Percentiles rank a stretch among this genome's conserved stretches.
phyloP scores from a whole-genome alignment of 140 eudicot species.

The Cichorium intybus region DNA sequence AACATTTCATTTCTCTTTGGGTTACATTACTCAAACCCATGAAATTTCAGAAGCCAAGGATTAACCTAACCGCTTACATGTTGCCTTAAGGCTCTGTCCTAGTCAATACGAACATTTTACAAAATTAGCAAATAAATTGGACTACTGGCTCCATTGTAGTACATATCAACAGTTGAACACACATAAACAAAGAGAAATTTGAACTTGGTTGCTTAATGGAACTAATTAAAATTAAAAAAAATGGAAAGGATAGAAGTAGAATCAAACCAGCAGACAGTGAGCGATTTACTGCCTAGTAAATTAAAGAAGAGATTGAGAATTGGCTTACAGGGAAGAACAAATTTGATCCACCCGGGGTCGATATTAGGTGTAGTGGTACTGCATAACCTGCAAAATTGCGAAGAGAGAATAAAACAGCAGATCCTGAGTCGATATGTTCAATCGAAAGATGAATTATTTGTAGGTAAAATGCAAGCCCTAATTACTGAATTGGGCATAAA shows the following conservation, averaged over 20 bases:
- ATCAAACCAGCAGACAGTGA: not conserved
- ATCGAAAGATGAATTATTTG: not conserved
- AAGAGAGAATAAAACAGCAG: not conserved
- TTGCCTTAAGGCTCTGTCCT: too few species aligned
- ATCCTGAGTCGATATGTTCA: not conserved
- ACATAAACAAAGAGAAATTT: not conserved
- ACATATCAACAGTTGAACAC: not conserved
- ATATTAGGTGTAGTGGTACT: conserved; percentile 15
- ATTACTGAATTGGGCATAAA: conserved; percentile 6
- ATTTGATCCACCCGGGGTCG: conserved; percentile 17
- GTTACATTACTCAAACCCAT: not conserved
- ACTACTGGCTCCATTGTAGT: not conserved
- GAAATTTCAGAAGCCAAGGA: too few species aligned
- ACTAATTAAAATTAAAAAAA: not conserved
- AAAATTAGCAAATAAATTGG: not conserved
- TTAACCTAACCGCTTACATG: too few species aligned
- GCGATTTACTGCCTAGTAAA: not conserved
- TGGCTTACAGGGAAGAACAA: conserved; percentile 32
- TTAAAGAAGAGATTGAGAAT: not conserved
- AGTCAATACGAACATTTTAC: not conserved
- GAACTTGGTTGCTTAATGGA: not conserved
- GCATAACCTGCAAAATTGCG: conserved; percentile 29
- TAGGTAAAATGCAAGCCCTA: conserved; percentile 9
- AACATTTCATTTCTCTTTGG: too few species aligned
- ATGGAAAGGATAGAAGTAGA: not conserved